Conservation (phyloP, 257 asterid genomes). For the Solanum tacnaense region DNA sequence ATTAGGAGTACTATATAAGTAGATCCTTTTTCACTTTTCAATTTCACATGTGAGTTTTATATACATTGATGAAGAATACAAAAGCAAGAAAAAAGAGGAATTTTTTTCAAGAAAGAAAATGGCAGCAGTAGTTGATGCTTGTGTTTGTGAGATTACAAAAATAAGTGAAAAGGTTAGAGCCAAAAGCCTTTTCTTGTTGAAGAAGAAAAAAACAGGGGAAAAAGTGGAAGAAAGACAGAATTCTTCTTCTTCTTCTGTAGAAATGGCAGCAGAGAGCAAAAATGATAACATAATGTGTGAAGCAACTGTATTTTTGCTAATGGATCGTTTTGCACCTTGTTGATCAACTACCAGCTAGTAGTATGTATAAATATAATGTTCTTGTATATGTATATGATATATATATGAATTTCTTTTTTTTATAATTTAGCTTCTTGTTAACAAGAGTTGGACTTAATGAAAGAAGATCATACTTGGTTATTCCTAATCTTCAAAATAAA, state of each 20-base stretch:
- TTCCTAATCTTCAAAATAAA: too few species aligned
- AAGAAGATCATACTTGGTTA: too few species aligned
- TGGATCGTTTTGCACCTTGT: conserved; percentile 75
- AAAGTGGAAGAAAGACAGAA: conserved; percentile 14
- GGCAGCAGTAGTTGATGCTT: conserved; percentile 47
- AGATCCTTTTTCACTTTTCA: background rate
- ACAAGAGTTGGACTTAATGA: background rate
- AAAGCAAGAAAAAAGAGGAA: background rate
- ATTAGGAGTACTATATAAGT: background rate
- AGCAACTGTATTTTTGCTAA: conserved; percentile 39
- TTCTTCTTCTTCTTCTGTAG: conserved; percentile 9
- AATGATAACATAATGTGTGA: conserved; percentile 44
- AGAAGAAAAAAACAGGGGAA: conserved; percentile 9
- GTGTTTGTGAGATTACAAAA: conserved; percentile 48
- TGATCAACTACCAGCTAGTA: conserved; percentile 1
- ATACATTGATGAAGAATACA: background rate
- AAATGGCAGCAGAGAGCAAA: background rate
- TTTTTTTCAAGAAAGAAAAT: background rate
- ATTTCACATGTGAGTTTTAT: background rate
- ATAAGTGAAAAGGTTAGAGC: conserved; percentile 33
- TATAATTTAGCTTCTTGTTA: background rate
- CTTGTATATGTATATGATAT: background rate
- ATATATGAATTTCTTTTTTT: background rate
- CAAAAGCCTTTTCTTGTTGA: conserved; percentile 27
- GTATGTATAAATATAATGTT: background rate